Evolutionary conservation across 495 filamentous ascomycete genomes (phyloP).

Genomic region (Aspergillus sclerotioniger): DNA sequence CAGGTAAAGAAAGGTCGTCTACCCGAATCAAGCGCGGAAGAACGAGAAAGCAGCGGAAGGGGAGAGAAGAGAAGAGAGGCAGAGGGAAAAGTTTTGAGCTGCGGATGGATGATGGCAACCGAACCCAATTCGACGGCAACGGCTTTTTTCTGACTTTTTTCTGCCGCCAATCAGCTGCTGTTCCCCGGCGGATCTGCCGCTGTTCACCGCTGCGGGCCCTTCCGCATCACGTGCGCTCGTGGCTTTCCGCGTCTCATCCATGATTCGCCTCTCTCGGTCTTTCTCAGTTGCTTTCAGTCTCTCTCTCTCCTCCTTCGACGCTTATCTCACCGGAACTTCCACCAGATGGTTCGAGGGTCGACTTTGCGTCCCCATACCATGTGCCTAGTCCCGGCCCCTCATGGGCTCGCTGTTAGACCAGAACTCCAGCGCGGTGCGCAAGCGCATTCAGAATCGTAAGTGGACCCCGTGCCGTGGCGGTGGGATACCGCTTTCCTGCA

Average conservation of each 20-base stretch:
- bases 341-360: background rate
- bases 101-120: background rate
- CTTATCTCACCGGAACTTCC: background rate
- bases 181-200: slow-evolving; percentile 28
- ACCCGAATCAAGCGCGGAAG: slow-evolving; percentile 12
- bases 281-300: slow-evolving; percentile 1
- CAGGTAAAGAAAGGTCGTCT: slow-evolving; percentile 20
- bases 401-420: slow-evolving; percentile 81
- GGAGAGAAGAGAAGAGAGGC: slow-evolving; percentile 24
- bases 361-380: slow-evolving; percentile 21
- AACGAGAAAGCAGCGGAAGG: slow-evolving; percentile 17
- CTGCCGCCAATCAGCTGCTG: background rate
- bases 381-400: slow-evolving; percentile 28
- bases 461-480: slow-evolving; percentile 9
- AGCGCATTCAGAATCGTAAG: slow-evolving; percentile 72
- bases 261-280: slow-evolving; percentile 17
- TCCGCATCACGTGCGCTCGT: slow-evolving; percentile 15
- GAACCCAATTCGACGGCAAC: background rate
- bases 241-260: slow-evolving; percentile 24
- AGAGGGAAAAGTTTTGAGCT: slow-evolving; percentile 18
- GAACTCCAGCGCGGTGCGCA: slow-evolving; percentile 74
- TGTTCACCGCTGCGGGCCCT: slow-evolving; percentile 18
- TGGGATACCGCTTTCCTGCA: too few relatives aligned
- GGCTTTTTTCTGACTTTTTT: slow-evolving; percentile 25
- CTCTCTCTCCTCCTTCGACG: background rate